These are phyloP conservation scores for Glycine tomentella DNA, from an alignment of 306 rosid species.

Conservation along the genomic window DNA sequence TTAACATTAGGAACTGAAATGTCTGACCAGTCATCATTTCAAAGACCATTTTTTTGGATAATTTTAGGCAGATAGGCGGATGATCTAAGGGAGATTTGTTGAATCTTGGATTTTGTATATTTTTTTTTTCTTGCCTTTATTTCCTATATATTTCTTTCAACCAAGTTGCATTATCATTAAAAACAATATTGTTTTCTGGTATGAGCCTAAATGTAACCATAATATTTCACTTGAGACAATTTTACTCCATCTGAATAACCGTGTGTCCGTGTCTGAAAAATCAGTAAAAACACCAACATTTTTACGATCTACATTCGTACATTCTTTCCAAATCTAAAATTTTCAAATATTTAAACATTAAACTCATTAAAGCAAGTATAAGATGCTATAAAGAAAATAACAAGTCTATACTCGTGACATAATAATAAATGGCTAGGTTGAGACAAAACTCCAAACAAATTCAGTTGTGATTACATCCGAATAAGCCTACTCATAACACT, in stretches of 20 bases:
- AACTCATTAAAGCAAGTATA: neutral
- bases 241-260: no score
- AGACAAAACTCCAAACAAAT: slow-evolving; percentile 40
- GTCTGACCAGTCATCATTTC: neutral
- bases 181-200: no score
- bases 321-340: no score
- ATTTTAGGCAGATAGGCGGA: no score
- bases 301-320: no score
- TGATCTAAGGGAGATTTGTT: no score
- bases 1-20: neutral
- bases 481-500: slow-evolving; percentile 55
- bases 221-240: no score
- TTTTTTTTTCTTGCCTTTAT: neutral
- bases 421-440: neutral
- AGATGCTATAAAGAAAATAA: neutral
- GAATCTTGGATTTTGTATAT: neutral
- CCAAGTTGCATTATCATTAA: no score
- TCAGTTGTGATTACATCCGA: slow-evolving; percentile 52
- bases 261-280: no score
- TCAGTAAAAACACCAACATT: no score
- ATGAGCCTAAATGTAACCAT: no score
- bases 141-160: neutral
- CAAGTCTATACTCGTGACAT: neutral
- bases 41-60: neutral
- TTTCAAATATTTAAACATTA: no score